Conservation (phyloP, 1,284 basidiomycete genomes). For the Sanghuangporus baumii region DNA sequence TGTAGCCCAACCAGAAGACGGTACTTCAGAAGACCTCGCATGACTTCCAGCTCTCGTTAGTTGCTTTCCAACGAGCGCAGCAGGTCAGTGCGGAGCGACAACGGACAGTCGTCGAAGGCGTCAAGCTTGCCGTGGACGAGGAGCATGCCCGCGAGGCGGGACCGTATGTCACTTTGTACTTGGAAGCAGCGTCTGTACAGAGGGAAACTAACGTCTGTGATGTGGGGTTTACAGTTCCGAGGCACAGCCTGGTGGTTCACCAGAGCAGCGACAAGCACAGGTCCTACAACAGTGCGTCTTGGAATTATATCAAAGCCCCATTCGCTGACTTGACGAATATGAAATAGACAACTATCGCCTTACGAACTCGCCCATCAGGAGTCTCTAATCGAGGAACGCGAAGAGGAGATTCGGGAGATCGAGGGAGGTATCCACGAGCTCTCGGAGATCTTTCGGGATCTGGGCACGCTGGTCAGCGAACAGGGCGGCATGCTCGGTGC, state of each 20-base stretch:
- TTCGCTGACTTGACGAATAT: not conserved
- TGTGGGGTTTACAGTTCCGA: constrained; percentile 23
- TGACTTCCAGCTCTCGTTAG: constrained; percentile 86
- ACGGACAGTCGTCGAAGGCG: constrained; percentile 76
- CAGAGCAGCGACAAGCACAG: constrained; percentile 64
- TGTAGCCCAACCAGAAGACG: constrained; percentile 71
- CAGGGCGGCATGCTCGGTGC: constrained; percentile 93
- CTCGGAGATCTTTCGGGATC: constrained; percentile 94
- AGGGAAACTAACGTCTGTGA: not conserved
- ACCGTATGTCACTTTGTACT: constrained; percentile 24
- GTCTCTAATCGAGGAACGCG: constrained; percentile 91
- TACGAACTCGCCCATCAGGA: constrained; percentile 97
- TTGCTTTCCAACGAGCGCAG: constrained; percentile 89
- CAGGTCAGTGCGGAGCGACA: constrained; percentile 86
- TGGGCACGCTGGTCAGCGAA: constrained; percentile 92
- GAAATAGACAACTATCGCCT: constrained; percentile 59
- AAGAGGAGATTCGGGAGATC: constrained; percentile 93
- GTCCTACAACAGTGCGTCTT: constrained; percentile 45
- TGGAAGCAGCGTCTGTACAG: not conserved
- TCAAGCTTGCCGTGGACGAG: constrained; percentile 72
- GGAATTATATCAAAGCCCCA: not conserved
- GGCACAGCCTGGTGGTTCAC: constrained; percentile 33
- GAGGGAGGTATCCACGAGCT: constrained; percentile 97
- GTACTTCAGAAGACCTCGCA: constrained; percentile 86
- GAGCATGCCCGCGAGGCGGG: constrained; percentile 34